Percentiles rank a stretch among this genome's conserved stretches.
These are phyloP conservation scores for Sesbania bispinosa DNA, from an alignment of 306 rosid species.

Conservation along the genomic window DNA sequence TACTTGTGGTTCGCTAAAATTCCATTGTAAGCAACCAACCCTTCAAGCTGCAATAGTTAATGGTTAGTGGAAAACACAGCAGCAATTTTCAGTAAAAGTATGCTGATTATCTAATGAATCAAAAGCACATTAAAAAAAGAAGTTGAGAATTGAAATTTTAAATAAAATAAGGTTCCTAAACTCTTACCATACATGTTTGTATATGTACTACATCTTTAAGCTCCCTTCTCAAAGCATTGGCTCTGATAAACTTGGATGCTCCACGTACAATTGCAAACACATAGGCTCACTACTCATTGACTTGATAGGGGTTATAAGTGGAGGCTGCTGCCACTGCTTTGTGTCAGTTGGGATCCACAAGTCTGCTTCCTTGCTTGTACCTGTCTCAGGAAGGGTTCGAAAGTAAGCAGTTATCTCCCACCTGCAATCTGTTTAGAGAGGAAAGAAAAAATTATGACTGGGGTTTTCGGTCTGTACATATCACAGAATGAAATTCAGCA, in stretches of 20 bases:
- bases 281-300: constrained; percentile 68
- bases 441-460: not conserved
- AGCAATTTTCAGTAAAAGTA: not conserved
- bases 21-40: too few relatives aligned
- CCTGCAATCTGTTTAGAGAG: constrained; percentile 45
- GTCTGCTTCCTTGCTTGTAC: constrained; percentile 58
- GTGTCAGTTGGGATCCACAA: constrained; percentile 76
- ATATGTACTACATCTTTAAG: not conserved
- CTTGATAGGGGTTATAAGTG: constrained; percentile 64
- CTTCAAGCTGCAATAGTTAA: too few relatives aligned
- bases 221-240: constrained; percentile 36
- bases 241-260: constrained; percentile 71
- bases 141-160: not conserved
- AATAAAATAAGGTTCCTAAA: not conserved
- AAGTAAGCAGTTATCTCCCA: constrained; percentile 86
- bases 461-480: not conserved
- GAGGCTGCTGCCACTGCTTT: constrained; percentile 84
- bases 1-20: too few relatives aligned
- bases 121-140: not conserved
- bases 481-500: constrained; percentile 15
- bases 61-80: constrained; percentile 2
- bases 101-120: not conserved
- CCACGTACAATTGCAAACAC: constrained; percentile 74
- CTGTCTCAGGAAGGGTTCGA: constrained; percentile 51
- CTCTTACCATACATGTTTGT: constrained; percentile 15